These are phyloP conservation scores for Chytriomyces sp. DNA, from an alignment of 192 early-diverging fungal species.

Conservation along the genomic window DNA sequence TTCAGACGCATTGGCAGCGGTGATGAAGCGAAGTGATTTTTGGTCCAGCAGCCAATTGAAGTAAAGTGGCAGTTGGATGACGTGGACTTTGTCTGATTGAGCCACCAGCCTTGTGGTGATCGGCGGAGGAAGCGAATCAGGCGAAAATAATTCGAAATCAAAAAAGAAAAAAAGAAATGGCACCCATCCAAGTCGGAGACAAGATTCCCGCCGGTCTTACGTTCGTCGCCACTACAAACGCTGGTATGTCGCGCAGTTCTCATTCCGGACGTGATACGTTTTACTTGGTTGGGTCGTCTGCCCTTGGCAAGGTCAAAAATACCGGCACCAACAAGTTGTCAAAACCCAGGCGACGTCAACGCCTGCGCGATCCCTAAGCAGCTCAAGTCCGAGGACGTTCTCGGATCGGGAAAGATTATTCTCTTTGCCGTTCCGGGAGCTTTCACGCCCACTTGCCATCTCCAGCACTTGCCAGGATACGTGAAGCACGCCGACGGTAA, in stretches of 20 bases:
- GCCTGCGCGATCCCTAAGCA: constrained; percentile 30
- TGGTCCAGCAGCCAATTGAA: no score
- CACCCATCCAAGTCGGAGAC: constrained; percentile 26
- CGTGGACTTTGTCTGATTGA: no score
- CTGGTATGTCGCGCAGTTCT: neutral
- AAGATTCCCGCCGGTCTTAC: constrained; percentile 11
- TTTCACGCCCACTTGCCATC: constrained; percentile 71
- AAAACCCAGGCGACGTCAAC: constrained; percentile 9
- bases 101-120: no score
- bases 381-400: constrained; percentile 36
- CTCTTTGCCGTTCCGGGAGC: constrained; percentile 71
- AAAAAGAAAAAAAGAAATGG: constrained; percentile 1
- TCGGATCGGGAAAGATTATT: constrained; percentile 63
- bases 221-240: constrained; percentile 10
- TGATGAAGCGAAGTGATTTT: no score
- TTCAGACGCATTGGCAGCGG: no score
- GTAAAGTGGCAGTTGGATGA: no score
- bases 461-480: constrained; percentile 72
- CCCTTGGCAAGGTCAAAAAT: no score
- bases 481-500: constrained; percentile 45
- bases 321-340: neutral
- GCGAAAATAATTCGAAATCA: no score
- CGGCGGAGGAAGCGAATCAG: no score
- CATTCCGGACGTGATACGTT: neutral
- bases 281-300: no score